Conservation (phyloP, 2,329 filamentous ascomycete genomes). For the Trichophyton schoenleinii region DNA sequence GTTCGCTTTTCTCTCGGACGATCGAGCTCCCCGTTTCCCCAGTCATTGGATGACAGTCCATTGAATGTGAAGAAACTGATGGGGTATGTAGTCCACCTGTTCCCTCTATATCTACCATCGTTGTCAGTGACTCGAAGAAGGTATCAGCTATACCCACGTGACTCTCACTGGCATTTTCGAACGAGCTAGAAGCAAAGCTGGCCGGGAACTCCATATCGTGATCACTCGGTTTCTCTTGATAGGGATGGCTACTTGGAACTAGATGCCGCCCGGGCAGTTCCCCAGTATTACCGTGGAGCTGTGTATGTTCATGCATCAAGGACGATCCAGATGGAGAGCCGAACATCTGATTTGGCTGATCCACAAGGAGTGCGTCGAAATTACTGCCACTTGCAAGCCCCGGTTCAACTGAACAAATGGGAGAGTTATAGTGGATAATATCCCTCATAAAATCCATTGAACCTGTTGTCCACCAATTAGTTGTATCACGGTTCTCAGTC, state of each 20-base stretch:
- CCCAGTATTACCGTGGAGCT: neutral
- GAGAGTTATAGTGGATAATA: neutral
- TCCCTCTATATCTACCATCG: neutral
- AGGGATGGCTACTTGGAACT: neutral
- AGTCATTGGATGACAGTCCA: neutral
- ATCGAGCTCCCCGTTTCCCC: neutral
- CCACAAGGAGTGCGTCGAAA: neutral
- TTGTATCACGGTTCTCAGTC: neutral
- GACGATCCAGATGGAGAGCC: neutral
- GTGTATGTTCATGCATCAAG: neutral
- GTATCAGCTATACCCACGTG: neutral
- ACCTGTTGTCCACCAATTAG: neutral
- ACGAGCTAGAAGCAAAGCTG: neutral
- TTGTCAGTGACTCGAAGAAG: neutral
- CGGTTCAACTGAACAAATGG: neutral
- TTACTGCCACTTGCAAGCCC: neutral
- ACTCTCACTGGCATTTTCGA: neutral
- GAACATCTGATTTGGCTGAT: neutral
- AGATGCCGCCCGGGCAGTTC: neutral
- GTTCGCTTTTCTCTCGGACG: neutral
- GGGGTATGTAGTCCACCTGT: neutral
- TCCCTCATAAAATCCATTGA: conserved; percentile 1
- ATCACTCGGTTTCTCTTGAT: neutral
- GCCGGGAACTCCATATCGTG: neutral
- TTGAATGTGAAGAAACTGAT: neutral